phyloP scores from a whole-genome alignment of 768 basidiomycete species.

The Tricholoma hemisulphureum region DNA sequence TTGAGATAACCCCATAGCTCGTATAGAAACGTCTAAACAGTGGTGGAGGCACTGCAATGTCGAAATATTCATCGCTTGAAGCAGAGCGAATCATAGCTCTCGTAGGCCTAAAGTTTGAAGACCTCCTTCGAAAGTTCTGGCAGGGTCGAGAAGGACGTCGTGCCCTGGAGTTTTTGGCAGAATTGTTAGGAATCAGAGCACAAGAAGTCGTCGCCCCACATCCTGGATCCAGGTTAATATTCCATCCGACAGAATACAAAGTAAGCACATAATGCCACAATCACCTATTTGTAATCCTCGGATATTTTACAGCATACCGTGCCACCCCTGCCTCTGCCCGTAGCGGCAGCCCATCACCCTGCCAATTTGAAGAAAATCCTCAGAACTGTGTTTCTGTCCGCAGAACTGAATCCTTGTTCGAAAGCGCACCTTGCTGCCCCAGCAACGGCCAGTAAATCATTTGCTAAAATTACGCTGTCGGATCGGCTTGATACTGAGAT shows the following conservation, averaged over 20 bases:
- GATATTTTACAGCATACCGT: background rate
- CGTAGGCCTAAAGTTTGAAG: conserved; percentile 28
- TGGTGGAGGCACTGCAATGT: background rate
- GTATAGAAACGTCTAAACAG: conserved; percentile 7
- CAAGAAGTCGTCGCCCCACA: background rate
- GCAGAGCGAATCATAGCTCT: conserved; percentile 32
- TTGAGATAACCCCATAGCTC: background rate
- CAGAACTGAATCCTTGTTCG: conserved; percentile 1
- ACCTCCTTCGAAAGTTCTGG: conserved; percentile 27
- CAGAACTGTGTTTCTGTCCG: conserved; percentile 25
- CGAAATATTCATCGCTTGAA: conserved; percentile 25
- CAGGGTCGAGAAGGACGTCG: conserved; percentile 18
- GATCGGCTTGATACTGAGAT: conserved; percentile 21
- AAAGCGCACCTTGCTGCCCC: background rate
- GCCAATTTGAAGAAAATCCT: conserved; percentile 32
- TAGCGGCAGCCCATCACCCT: conserved; percentile 50
- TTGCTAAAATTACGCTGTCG: conserved; percentile 20
- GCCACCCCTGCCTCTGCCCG: conserved; percentile 31
- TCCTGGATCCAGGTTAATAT: too few species aligned
- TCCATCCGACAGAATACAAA: background rate
- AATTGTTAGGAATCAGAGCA: conserved; percentile 27
- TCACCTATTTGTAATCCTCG: background rate
- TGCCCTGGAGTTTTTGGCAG: conserved; percentile 28
- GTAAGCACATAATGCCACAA: background rate
- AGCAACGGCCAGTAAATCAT: background rate